Evolutionary conservation across 2,329 filamentous ascomycete genomes (phyloP).

Genomic region (Pseudogymnoascus sp.): DNA sequence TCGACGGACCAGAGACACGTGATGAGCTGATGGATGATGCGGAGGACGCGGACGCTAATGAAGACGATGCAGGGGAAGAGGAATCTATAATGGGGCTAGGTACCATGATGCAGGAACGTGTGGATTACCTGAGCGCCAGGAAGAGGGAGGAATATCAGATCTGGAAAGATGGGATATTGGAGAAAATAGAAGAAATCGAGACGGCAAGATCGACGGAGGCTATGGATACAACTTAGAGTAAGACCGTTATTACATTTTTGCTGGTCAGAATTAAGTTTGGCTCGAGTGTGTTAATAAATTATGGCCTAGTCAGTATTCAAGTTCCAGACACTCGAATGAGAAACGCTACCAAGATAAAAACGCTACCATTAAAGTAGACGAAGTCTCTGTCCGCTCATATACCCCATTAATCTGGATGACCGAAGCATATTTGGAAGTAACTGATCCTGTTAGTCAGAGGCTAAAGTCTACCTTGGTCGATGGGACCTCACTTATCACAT

Average conservation of each 20-base stretch:
- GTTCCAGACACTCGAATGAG: not conserved
- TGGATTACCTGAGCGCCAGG: conserved; percentile 62
- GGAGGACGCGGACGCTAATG: conserved; percentile 29
- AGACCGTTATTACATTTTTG: not conserved
- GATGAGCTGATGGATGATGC: conserved; percentile 17
- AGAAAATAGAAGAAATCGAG: conserved; percentile 45
- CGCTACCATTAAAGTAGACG: not conserved
- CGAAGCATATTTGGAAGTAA: not conserved
- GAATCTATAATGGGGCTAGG: conserved; percentile 19
- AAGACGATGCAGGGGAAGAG: conserved; percentile 27
- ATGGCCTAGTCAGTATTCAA: not conserved
- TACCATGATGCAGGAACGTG: conserved; percentile 69
- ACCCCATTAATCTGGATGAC: not conserved
- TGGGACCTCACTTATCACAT: not conserved
- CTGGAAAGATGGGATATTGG: conserved; percentile 59
- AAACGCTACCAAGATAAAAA: not conserved
- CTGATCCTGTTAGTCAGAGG: not conserved
- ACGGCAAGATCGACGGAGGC: conserved; percentile 9
- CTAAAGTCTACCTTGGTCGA: not conserved
- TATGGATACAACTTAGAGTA: conserved; percentile 10
- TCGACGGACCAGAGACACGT: not conserved
- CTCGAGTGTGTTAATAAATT: not conserved
- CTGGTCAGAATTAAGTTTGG: not conserved
- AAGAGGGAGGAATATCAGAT: conserved; percentile 51
- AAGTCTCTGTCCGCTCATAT: not conserved